Base-by-base conservation (phyloP, 495 filamentous ascomycete species). In the Penicilliopsis zonata region DNA sequence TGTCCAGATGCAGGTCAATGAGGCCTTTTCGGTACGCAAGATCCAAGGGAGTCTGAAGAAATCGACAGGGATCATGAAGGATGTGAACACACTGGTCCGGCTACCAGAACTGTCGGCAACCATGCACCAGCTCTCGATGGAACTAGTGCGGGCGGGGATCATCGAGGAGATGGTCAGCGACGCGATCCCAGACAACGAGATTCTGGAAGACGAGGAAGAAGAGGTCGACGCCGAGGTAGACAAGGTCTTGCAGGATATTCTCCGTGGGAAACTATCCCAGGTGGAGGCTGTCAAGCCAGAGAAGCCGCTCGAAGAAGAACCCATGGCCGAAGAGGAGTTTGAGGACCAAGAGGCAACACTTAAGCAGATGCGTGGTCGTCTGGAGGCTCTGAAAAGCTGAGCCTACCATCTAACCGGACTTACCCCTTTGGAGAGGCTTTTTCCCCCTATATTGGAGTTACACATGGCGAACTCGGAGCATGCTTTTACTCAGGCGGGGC, bases 141-240 rank as follows among this genome's bases (percentile, higher is more conserved):
- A 98, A 64, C 55, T 96, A 46, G 78, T 94, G 38, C 87, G 80
- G 56, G 87, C 90, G 2, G 90, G 92, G 3, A 87, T 98, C 40
- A 94, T 98, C 37, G 90, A 98, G 60, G 90, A 98, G 63, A 94
- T 95, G 79, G 77, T 93, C 9, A 80, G 74, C 25, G 90, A 96
- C 50, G 74, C 67, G 24, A 55, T 95, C 41, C 85, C 85, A n/a
- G 73, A 78, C 44, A 70, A 74, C 24, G 65, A 76, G 34, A 35
- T 81, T 20, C 50, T 75, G 13, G 82, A 87, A 40, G 84, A 81
- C 12, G 86, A 90, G 51, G 80, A 86, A 22, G 76, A 76, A n/a
- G 87, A 94, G 61, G 86, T 79, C 3, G 86, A 95, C 43, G 66
- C 65, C 18, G 87, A 96, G 61, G 85, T 94, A 10, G 90, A 94